A percentile compares a stretch with the other conserved stretches of the same genome.
Evolutionary conservation across 1,284 basidiomycete genomes (phyloP).

Genomic region (Cryptococcus neoformans): DNA sequence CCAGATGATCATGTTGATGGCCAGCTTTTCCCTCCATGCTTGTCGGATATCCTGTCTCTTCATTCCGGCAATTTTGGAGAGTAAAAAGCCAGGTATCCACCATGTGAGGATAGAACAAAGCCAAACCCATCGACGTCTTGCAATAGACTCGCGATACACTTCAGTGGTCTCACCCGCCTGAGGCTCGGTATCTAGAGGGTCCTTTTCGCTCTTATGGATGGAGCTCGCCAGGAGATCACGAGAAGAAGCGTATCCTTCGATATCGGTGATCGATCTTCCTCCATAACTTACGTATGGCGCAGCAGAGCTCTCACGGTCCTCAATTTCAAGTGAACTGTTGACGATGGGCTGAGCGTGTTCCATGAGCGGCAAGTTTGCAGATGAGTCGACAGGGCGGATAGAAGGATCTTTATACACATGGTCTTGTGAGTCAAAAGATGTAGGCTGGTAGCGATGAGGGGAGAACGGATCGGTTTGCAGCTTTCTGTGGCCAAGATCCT

Average conservation of each 20-base stretch:
- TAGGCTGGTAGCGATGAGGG: constrained; percentile 60
- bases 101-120: constrained; percentile 89
- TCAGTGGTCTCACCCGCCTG: constrained; percentile 83
- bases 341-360: constrained; percentile 68
- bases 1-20: constrained; percentile 96
- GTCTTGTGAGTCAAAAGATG: constrained; percentile 31
- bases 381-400: constrained; percentile 35
- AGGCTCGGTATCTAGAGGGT: constrained; percentile 67
- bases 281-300: constrained; percentile 66
- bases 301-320: constrained; percentile 59
- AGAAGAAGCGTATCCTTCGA: constrained; percentile 88
- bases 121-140: constrained; percentile 81
- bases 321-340: constrained; percentile 58
- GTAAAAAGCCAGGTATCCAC: constrained; percentile 75
- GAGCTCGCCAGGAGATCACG: constrained; percentile 84
- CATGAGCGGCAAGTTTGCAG: constrained; percentile 63
- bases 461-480: constrained; percentile 66
- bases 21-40: constrained; percentile 96
- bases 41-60: constrained; percentile 91
- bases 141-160: constrained; percentile 73
- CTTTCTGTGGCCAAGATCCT: constrained; percentile 60
- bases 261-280: constrained; percentile 76
- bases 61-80: constrained; percentile 78
- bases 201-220: constrained; percentile 73
- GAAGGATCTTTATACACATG: constrained; percentile 49